These are phyloP conservation scores for Pleurotus platypus DNA, from an alignment of 768 basidiomycete genomes.

Conservation along the genomic window DNA sequence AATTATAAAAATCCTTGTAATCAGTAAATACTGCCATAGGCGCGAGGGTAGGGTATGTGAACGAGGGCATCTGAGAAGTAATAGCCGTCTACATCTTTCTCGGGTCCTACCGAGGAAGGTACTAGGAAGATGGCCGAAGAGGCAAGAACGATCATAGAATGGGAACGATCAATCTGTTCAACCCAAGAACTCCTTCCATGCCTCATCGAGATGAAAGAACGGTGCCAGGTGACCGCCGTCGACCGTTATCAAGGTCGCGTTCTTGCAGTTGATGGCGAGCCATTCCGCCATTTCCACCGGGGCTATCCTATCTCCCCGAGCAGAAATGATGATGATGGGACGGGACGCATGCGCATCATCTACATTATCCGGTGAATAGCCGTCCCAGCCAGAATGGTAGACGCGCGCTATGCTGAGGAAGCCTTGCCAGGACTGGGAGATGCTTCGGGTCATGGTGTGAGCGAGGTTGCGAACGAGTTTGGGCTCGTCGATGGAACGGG, in stretches of 20 bases:
- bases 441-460: slow-evolving; percentile 40
- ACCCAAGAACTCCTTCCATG: slow-evolving; percentile 38
- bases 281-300: slow-evolving; percentile 44
- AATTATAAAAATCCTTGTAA: neutral
- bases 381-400: slow-evolving; percentile 50
- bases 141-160: neutral
- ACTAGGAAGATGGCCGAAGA: no score
- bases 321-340: slow-evolving; percentile 41
- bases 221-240: slow-evolving; percentile 48
- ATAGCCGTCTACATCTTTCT: no score
- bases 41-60: neutral
- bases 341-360: slow-evolving; percentile 42
- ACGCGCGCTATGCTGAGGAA: slow-evolving; percentile 39
- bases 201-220: slow-evolving; percentile 40
- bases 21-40: neutral
- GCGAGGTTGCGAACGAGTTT: slow-evolving; percentile 40
- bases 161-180: neutral
- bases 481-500: slow-evolving; percentile 34
- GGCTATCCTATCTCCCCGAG: slow-evolving; percentile 37
- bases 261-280: slow-evolving; percentile 44
- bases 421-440: slow-evolving; percentile 48
- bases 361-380: slow-evolving; percentile 35
- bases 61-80: neutral
- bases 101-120: no score
- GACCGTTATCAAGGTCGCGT: slow-evolving; percentile 34